Percentiles rank a stretch among this genome's conserved stretches.
Conservation (phyloP, 108 stramenopile species). For the Cyclostephanos tholiformis region DNA sequence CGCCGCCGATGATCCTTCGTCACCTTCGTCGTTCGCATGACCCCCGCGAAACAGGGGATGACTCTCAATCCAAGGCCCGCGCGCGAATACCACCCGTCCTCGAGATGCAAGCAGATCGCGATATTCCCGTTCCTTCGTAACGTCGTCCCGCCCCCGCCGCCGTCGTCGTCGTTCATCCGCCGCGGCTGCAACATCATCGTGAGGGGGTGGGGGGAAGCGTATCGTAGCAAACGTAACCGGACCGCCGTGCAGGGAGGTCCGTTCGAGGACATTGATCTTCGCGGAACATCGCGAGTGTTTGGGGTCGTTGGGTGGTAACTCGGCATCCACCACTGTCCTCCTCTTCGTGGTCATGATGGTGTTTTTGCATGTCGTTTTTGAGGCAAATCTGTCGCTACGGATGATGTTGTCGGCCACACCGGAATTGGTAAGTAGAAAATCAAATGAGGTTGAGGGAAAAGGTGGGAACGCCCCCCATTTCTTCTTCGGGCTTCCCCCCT, state of each 20-base stretch:
- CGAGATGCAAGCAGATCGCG: conserved; percentile 5
- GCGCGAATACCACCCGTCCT: conserved; percentile 16
- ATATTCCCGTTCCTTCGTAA: neutral
- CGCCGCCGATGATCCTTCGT: neutral
- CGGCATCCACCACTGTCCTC: neutral
- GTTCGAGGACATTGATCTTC: conserved; percentile 7
- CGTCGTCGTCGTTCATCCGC: neutral
- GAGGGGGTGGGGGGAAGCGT: conserved; percentile 23
- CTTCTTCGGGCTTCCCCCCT: too few species aligned
- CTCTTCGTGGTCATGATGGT: neutral
- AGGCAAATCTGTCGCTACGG: too few species aligned
- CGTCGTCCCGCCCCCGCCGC: neutral
- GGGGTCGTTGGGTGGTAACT: conserved; percentile 7
- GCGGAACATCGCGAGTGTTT: neutral
- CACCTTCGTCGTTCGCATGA: neutral
- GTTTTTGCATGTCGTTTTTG: too few species aligned
- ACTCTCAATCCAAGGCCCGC: conserved; percentile 26
- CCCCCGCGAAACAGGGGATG: conserved; percentile 4
- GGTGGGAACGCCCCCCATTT: too few species aligned
- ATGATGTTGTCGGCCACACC: too few species aligned
- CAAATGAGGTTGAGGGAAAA: too few species aligned
- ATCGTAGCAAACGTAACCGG: conserved; percentile 27
- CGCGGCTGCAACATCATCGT: neutral
- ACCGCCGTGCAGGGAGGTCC: conserved; percentile 20
- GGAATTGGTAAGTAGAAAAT: too few species aligned